Evolutionary conservation across 1,284 basidiomycete genomes (phyloP).

Genomic region (Tilletia setariae): DNA sequence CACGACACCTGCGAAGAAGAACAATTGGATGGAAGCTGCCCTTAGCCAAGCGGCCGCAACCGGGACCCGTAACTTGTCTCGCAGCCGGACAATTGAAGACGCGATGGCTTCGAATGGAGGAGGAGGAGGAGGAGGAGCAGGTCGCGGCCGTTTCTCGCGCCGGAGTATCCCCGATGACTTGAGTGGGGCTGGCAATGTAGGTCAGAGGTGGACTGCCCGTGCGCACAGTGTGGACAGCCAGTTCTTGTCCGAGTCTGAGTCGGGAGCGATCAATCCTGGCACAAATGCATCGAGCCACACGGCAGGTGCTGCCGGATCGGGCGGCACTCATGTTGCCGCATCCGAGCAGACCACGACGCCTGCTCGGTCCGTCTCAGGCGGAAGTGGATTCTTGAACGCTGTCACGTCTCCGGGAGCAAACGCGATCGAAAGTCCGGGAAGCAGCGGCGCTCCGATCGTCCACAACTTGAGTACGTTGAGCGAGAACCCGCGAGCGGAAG

Average conservation of each 20-base stretch:
- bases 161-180: slow-evolving; percentile 8
- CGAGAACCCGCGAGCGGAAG: slow-evolving; percentile 8
- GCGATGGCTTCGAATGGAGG: neutral
- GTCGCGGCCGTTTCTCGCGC: neutral
- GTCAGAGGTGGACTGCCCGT: neutral
- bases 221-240: slow-evolving; percentile 7
- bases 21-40: neutral
- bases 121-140: neutral
- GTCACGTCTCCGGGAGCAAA: neutral
- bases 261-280: neutral
- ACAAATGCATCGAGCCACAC: neutral
- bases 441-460: too few species aligned
- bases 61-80: slow-evolving; percentile 4
- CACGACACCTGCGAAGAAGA: neutral
- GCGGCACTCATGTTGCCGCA: too few species aligned
- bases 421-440: neutral
- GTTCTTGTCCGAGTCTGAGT: too few species aligned
- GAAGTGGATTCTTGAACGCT: too few species aligned
- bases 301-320: neutral
- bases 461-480: neutral
- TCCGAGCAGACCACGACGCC: too few species aligned
- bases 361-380: too few species aligned
- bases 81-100: slow-evolving; percentile 14
- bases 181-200: neutral
- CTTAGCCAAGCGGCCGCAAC: neutral